phyloP scores from a whole-genome alignment of 1,284 basidiomycete genomes.

The Anthracocystis setariae region DNA sequence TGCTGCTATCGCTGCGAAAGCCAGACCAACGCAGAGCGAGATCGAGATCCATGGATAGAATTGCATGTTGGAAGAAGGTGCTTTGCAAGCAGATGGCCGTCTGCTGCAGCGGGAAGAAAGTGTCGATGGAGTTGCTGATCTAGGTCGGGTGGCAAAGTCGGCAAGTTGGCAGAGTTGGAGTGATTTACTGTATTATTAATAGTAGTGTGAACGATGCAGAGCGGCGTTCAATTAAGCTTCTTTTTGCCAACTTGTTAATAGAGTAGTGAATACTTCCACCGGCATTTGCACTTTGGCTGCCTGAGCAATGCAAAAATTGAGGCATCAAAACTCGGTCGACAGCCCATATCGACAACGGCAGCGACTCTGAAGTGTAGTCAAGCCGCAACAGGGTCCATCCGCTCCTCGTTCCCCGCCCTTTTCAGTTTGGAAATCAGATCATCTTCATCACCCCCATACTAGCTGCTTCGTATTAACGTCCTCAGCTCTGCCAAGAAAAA shows the following conservation, averaged over 20 bases:
- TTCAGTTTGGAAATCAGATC: no score
- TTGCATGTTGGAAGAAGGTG: neutral
- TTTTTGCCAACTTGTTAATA: neutral
- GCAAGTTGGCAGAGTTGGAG: neutral
- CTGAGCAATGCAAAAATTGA: neutral
- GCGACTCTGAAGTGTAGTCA: no score
- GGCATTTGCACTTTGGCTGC: no score
- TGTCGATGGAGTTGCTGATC: neutral
- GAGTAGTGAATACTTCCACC: no score
- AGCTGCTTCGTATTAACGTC: no score
- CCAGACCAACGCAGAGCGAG: conserved; percentile 1
- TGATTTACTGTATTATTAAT: neutral
- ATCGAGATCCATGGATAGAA: neutral
- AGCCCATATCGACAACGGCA: neutral
- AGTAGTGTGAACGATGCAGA: no score
- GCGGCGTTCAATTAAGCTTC: neutral
- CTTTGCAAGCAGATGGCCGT: neutral
- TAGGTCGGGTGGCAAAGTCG: neutral
- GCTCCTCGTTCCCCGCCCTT: neutral
- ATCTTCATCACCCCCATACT: no score
- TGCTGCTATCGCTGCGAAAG: neutral
- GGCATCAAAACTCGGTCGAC: neutral
- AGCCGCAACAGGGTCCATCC: conserved; percentile 22
- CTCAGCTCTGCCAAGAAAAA: neutral
- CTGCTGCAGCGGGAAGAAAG: neutral